Evolutionary conservation across 257 asterid species (phyloP).

Genomic region (Eucommia ulmoides): DNA sequence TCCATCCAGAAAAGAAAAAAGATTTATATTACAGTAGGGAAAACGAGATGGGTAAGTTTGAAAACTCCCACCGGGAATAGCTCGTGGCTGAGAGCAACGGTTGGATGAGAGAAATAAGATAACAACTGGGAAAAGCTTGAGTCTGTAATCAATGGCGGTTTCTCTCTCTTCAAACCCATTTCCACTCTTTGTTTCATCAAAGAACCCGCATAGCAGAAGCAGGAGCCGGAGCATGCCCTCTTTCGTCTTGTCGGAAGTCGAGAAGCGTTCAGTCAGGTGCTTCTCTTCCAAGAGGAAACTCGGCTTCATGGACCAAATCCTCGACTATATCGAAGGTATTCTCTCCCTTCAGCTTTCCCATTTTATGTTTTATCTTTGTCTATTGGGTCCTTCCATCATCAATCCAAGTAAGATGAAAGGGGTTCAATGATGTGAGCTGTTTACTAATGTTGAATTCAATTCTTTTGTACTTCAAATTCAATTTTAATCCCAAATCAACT

Average conservation of each 20-base stretch:
- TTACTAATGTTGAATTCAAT: too few relatives aligned
- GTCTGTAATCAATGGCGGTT: not conserved
- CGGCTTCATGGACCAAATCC: conserved; percentile 82
- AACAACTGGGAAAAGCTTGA: not conserved
- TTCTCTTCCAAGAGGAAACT: conserved; percentile 76
- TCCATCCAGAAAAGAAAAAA: not conserved
- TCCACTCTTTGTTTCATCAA: not conserved
- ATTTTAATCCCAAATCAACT: too few relatives aligned
- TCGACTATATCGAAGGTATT: conserved; percentile 90
- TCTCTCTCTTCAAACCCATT: not conserved
- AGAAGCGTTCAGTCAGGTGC: conserved; percentile 39
- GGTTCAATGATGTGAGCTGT: too few relatives aligned
- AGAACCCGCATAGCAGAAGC: not conserved
- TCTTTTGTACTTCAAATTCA: too few relatives aligned
- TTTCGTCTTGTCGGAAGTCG: conserved; percentile 9
- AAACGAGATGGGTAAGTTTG: not conserved
- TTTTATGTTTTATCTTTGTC: too few relatives aligned
- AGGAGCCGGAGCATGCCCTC: not conserved
- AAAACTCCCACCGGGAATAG: not conserved
- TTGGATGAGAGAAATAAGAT: not conserved
- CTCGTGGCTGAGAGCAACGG: not conserved
- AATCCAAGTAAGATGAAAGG: too few relatives aligned
- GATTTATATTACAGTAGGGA: not conserved
- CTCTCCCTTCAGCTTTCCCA: too few relatives aligned
- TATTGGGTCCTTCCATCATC: too few relatives aligned